A percentile compares a stretch with the other conserved stretches of the same genome.
phyloP scores from a whole-genome alignment of 2,329 filamentous ascomycete species.

The Penicillium brevicompactum region DNA sequence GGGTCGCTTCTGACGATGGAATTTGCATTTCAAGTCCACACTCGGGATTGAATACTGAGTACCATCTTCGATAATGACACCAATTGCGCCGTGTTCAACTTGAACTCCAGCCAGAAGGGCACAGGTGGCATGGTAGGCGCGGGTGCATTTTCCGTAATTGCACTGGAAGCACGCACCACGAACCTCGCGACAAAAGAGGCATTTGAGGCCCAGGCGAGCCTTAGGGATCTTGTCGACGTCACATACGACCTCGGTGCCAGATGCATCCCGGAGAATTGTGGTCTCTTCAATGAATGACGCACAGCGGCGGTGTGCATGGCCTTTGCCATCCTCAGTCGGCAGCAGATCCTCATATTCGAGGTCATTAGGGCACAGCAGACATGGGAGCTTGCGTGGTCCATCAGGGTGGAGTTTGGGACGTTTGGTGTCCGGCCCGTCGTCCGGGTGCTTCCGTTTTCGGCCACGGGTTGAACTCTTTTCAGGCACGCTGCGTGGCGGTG shows the following conservation, averaged over 20 bases:
- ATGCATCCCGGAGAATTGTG: slow-evolving; percentile 71
- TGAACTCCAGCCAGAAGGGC: slow-evolving; percentile 89
- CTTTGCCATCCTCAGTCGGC: slow-evolving; percentile 81
- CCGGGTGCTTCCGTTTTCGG: slow-evolving; percentile 70
- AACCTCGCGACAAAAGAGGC: slow-evolving; percentile 90
- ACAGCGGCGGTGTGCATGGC: slow-evolving; percentile 80
- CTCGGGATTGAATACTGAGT: slow-evolving; percentile 90
- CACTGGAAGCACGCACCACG: slow-evolving; percentile 97
- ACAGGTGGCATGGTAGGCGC: slow-evolving; percentile 94
- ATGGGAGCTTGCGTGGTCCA: slow-evolving; percentile 73
- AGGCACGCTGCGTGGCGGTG: slow-evolving; percentile 73
- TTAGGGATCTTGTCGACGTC: slow-evolving; percentile 83
- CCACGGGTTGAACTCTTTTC: slow-evolving; percentile 64
- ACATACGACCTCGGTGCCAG: slow-evolving; percentile 70
- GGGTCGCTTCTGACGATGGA: slow-evolving; percentile 85
- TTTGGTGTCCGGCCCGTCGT: slow-evolving; percentile 66
- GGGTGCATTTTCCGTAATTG: slow-evolving; percentile 88
- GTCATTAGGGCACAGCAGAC: slow-evolving; percentile 89
- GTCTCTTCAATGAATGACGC: slow-evolving; percentile 92
- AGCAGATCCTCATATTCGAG: slow-evolving; percentile 80
- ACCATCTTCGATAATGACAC: slow-evolving; percentile 85
- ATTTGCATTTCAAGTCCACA: slow-evolving; percentile 91
- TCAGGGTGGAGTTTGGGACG: slow-evolving; percentile 76
- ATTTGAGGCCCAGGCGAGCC: slow-evolving; percentile 86
- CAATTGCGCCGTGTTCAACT: slow-evolving; percentile 82